Evolutionary conservation across 495 filamentous ascomycete genomes (phyloP).

Genomic region (Neurospora terricola): DNA sequence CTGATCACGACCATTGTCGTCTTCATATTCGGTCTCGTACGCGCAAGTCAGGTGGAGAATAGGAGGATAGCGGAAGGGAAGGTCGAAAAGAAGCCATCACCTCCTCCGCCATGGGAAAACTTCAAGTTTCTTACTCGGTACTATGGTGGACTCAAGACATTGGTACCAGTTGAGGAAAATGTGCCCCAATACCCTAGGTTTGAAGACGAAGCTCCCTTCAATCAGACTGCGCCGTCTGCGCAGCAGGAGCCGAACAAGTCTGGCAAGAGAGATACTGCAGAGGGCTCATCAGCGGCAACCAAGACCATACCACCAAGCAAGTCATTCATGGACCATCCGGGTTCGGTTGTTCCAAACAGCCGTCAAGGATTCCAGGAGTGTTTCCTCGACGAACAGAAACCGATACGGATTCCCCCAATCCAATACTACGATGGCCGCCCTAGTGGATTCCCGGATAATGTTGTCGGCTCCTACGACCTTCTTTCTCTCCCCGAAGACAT

Average conservation of each 20-base stretch:
- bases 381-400: slow-evolving; percentile 56
- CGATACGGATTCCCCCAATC: slow-evolving; percentile 53
- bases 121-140: slow-evolving; percentile 78
- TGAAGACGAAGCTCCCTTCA: slow-evolving; percentile 35
- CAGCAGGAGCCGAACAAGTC: slow-evolving; percentile 4
- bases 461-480: slow-evolving; percentile 72
- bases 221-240: slow-evolving; percentile 16
- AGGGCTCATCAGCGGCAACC: slow-evolving; percentile 64
- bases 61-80: slow-evolving; percentile 46
- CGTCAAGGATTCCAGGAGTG: slow-evolving; percentile 53
- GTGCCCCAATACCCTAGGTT: slow-evolving; percentile 66
- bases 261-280: slow-evolving; percentile 16
- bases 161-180: slow-evolving; percentile 53
- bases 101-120: slow-evolving; percentile 65
- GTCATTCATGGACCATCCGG: slow-evolving; percentile 54
- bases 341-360: slow-evolving; percentile 42
- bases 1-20: slow-evolving; percentile 58
- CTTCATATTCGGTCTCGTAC: slow-evolving; percentile 61
- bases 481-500: slow-evolving; percentile 75
- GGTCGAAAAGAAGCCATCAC: slow-evolving; percentile 35
- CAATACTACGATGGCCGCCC: slow-evolving; percentile 65
- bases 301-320: slow-evolving; percentile 62
- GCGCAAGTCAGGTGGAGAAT: slow-evolving; percentile 58
- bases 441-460: slow-evolving; percentile 69
- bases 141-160: slow-evolving; percentile 64